phyloP scores from a whole-genome alignment of 208 protist genomes.

The Crithidia sp. region DNA sequence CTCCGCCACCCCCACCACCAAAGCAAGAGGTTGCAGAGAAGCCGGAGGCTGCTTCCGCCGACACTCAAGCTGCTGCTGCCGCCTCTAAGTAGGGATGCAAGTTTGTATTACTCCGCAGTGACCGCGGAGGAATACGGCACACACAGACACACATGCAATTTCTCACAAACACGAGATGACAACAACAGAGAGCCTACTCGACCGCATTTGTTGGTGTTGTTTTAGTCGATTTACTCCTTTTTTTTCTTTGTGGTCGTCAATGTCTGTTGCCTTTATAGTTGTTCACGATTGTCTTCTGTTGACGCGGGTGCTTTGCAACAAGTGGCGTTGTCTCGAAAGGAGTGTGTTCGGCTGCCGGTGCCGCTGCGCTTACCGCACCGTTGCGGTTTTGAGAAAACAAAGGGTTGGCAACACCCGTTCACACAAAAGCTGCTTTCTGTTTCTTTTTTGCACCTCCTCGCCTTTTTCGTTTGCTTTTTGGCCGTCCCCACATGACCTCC shows the following conservation, averaged over 20 bases:
- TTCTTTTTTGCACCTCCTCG: neutral
- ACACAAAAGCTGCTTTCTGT: neutral
- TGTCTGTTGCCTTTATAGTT: neutral
- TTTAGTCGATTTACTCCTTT: neutral
- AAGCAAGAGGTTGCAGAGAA: slow-evolving; percentile 32
- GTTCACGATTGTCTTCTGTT: neutral
- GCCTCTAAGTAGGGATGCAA: slow-evolving; percentile 11
- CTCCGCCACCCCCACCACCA: slow-evolving; percentile 15
- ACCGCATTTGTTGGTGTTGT: too few relatives aligned
- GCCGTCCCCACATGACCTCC: too few relatives aligned
- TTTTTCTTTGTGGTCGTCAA: neutral
- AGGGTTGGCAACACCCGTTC: neutral
- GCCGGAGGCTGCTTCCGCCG: slow-evolving; percentile 4
- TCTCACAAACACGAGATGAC: too few relatives aligned
- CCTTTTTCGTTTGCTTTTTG: neutral
- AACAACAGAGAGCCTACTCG: too few relatives aligned
- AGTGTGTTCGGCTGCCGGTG: too few relatives aligned
- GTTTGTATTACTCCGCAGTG: slow-evolving; percentile 6
- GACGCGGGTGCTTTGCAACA: too few relatives aligned
- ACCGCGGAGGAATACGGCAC: too few relatives aligned
- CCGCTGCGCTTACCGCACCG: too few relatives aligned
- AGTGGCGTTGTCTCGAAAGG: too few relatives aligned
- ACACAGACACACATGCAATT: too few relatives aligned
- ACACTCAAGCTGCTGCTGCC: slow-evolving; percentile 7
- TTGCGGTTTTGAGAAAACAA: neutral